Evolutionary conservation across 2,329 filamentous ascomycete genomes (phyloP).

Genomic region (Neurospora sp.): DNA sequence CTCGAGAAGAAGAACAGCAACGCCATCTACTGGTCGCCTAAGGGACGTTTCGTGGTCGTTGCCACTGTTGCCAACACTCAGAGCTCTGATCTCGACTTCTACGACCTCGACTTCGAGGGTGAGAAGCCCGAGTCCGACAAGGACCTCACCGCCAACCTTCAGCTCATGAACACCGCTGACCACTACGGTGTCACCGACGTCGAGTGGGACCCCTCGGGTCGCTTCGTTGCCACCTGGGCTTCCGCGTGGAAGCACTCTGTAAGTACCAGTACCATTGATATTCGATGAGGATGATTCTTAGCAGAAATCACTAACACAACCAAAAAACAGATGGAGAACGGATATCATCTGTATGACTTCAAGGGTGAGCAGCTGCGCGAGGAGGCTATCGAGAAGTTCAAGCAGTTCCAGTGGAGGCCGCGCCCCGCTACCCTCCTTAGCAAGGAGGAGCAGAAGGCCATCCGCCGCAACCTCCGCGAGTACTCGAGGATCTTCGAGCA

Average conservation of each 20-base stretch:
- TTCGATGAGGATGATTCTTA: neutral
- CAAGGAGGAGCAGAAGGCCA: conserved; percentile 95
- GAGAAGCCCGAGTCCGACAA: conserved; percentile 91
- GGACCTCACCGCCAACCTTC: conserved; percentile 86
- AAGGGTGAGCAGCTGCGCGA: conserved; percentile 81
- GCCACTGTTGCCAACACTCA: conserved; percentile 88
- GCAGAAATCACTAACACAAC: conserved; percentile 5
- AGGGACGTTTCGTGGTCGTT: conserved; percentile 87
- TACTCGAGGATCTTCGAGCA: conserved; percentile 94
- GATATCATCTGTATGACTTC: conserved; percentile 97
- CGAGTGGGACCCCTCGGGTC: conserved; percentile 94
- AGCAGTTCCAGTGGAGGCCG: conserved; percentile 92
- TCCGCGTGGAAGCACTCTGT: conserved; percentile 94
- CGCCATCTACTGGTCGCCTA: conserved; percentile 97
- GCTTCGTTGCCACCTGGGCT: conserved; percentile 88
- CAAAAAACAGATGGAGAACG: conserved; percentile 80
- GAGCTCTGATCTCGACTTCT: conserved; percentile 94
- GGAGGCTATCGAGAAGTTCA: conserved; percentile 91
- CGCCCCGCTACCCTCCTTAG: conserved; percentile 81
- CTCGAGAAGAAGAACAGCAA: conserved; percentile 99
- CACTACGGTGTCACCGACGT: conserved; percentile 98
- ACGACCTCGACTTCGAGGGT: conserved; percentile 94
- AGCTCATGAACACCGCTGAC: conserved; percentile 86
- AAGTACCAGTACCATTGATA: conserved; percentile 39
- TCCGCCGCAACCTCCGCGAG: conserved; percentile 96